Base-by-base conservation (phyloP, 1,284 basidiomycete species). In the Thelephora terrestris region DNA sequence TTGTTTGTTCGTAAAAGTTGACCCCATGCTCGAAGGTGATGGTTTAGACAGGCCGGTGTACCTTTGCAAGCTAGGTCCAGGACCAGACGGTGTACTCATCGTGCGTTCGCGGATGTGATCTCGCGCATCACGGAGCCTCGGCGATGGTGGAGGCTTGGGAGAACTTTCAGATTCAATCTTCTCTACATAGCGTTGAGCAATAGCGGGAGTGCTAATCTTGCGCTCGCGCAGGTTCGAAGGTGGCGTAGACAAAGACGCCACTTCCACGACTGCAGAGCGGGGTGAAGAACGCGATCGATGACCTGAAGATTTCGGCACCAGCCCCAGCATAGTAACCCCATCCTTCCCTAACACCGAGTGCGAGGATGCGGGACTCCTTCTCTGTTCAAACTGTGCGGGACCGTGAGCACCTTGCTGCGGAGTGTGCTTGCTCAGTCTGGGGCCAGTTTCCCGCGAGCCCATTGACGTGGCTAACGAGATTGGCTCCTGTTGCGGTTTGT, bases 401-500 rank as follows among this genome's bases (percentile, higher is more conserved):
- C 83, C 74, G 52, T 77, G 73, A 16, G 74, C 71, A 64, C 89
- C 78, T 54, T 71, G 71, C 59, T 89, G 86, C 5, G 84, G 78
- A 16, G 79, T 76, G 58, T 81, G 83, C 49, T 71, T 75, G 52
- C 75, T 87, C 32, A 89, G 70, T 38, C 79, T 70, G 7, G 86
- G 86, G 17, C 81, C 83, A 39, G 75, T 76, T 20, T 81, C 79
- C 43, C 72, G 74, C 3, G 85, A 85, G 39, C 86, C 86, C 52
- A 89, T 87, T 61, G 88, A 86, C 2, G 81, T 71, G 2, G 86
- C 86, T 17, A 89, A 71, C 1, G 86, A 87, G 7, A 82, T 74
- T 1, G 78, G 67, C 43, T 72, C 71, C 48, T 37, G 32, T 18
- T 24, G 37, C 5, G 55, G 43, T 42, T 42, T 37, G 53, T 45